Evolutionary conservation across 2,329 filamentous ascomycete species (phyloP).

Genomic region (Colletotrichum cordylinicola): DNA sequence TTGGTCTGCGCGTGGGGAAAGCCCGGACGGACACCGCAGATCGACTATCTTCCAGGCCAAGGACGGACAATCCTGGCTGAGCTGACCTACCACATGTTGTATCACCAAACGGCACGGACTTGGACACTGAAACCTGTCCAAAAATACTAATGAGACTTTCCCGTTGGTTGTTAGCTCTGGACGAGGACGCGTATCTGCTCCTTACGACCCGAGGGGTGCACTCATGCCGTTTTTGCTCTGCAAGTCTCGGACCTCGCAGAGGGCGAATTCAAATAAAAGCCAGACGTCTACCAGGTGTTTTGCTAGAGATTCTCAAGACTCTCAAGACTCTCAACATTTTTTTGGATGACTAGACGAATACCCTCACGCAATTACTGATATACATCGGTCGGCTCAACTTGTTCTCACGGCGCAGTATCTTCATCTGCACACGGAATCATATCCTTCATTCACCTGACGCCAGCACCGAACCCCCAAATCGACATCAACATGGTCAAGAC

Average conservation of each 20-base stretch:
- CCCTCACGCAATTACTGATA: not conserved
- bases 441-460: not conserved
- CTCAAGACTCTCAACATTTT: not conserved
- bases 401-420: not conserved
- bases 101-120: constrained; percentile 12
- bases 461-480: not conserved
- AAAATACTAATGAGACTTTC: constrained; percentile 4
- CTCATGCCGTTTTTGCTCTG: not conserved
- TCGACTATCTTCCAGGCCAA: not conserved
- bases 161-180: not conserved
- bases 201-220: not conserved
- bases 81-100: constrained; percentile 13
- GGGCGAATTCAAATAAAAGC: not conserved
- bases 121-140: constrained; percentile 13
- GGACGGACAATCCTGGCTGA: not conserved
- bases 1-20: constrained; percentile 15
- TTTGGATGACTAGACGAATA: not conserved
- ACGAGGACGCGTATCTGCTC: not conserved
- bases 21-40: constrained; percentile 15
- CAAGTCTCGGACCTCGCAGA: not conserved
- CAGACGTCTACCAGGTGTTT: not conserved
- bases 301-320: not conserved
- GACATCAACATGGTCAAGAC: constrained; percentile 51
- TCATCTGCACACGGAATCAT: not conserved
- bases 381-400: not conserved